Evolutionary conservation across 2,329 filamentous ascomycete genomes (phyloP).

Genomic region (Acarospora socialis): DNA sequence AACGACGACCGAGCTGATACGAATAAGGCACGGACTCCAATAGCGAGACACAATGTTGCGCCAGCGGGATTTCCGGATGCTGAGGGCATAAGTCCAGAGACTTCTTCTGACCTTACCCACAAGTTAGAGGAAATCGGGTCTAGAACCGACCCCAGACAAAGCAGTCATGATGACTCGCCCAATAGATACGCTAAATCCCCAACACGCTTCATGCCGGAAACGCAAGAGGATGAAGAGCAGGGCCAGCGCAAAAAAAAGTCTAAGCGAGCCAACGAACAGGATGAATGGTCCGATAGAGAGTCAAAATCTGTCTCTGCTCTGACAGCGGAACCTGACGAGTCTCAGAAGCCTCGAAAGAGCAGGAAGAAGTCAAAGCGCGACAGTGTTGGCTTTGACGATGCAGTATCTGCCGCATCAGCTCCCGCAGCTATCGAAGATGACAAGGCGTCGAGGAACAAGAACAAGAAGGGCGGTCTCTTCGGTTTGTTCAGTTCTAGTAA

Average conservation of each 20-base stretch:
- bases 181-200: no score
- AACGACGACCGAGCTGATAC: no score
- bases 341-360: slow-evolving; percentile 26
- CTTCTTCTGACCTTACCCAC: no score
- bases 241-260: not conserved
- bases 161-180: no score
- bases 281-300: not conserved
- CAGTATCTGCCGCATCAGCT: slow-evolving; percentile 26
- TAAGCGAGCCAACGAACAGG: not conserved
- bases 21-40: no score
- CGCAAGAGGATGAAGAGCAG: not conserved
- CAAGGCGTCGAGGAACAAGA: slow-evolving; percentile 21
- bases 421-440: slow-evolving; percentile 28
- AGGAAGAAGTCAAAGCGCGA: slow-evolving; percentile 33
- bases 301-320: no score
- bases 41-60: no score
- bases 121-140: no score
- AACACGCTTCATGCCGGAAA: no score
- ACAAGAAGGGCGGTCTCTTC: slow-evolving; percentile 32
- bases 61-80: no score
- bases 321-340: not conserved
- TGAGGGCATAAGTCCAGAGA: no score
- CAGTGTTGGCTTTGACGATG: slow-evolving; percentile 23
- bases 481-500: slow-evolving; percentile 31
- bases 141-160: no score